A percentile compares a stretch with the other conserved stretches of the same genome.
These are phyloP conservation scores for Anacardium occidentale DNA, from an alignment of 345 rosid species.

Conservation along the genomic window DNA sequence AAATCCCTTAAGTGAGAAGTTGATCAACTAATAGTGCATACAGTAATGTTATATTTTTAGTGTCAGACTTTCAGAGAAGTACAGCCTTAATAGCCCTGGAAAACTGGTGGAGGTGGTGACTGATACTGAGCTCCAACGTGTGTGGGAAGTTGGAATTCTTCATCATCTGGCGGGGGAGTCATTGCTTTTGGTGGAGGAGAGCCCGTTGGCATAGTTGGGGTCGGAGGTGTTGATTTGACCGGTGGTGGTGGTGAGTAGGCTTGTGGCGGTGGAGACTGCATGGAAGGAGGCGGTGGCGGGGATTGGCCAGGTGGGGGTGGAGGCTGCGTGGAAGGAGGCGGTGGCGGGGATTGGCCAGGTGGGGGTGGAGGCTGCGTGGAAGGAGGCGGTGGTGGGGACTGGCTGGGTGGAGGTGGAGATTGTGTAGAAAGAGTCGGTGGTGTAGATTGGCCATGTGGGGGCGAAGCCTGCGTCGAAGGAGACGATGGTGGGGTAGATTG, in stretches of 20 bases:
- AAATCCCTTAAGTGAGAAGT: too few species aligned
- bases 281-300: slow-evolving; percentile 25
- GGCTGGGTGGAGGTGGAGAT: slow-evolving; percentile 38
- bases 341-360: slow-evolving; percentile 22
- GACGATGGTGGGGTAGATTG: slow-evolving; percentile 13
- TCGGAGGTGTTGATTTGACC: background rate
- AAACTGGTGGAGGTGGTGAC: slow-evolving; percentile 82
- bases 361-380: slow-evolving; percentile 30
- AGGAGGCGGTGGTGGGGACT: slow-evolving; percentile 20
- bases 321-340: background rate
- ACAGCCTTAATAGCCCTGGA: slow-evolving; percentile 58
- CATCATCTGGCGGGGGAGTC: slow-evolving; percentile 20
- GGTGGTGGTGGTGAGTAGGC: slow-evolving; percentile 28
- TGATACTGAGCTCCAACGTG: slow-evolving; percentile 57
- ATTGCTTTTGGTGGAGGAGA: slow-evolving; percentile 18
- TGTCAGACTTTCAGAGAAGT: background rate
- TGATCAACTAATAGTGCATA: too few species aligned
- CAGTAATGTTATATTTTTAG: background rate
- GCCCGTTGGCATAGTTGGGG: slow-evolving; percentile 4
- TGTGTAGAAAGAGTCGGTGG: too few species aligned
- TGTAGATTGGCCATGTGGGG: slow-evolving; percentile 23
- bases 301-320: slow-evolving; percentile 23
- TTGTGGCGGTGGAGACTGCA: slow-evolving; percentile 10
- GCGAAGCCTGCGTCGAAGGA: too few species aligned
- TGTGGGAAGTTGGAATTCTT: slow-evolving; percentile 51